Evolutionary conservation across 495 filamentous ascomycete genomes (phyloP), one percentile per base, ranked within the genome.

Genomic region (Xylaria palmicola): DNA sequence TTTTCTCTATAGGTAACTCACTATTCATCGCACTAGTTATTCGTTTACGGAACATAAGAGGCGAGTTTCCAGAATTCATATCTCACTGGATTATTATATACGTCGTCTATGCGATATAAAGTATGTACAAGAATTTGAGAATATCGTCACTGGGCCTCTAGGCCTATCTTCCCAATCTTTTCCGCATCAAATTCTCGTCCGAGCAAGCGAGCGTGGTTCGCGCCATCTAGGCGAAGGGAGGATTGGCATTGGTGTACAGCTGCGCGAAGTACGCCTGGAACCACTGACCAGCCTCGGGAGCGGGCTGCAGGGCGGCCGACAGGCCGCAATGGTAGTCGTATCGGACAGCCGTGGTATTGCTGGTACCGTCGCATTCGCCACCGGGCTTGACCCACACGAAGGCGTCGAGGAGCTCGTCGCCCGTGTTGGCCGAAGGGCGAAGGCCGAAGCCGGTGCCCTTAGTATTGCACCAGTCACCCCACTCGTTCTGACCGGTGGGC

Each of bases 391-490:
- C 74, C 88, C 88, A 91, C 63, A 90, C 87, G 69, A 91, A 86
- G 34, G 87, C 85, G 72, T 91, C 88, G n/a, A 83, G 75, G 26
- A 86, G 76, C 12, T 75, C 65, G 71, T 86, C 79, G 47, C 83
- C 81, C n/a, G 86, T 87, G 51, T 83, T 71, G 29, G 83, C 82
- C 4, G 85, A 85, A 0, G 86, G 85, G 3, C 80, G 80, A 12
- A 79, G 78, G 68, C 89, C 88, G 62, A 91, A 90, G 10, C 88
- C 88, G 10, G 88, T 82, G 32, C 79, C 82, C 29, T 75, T 81
- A 44, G 86, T 82, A 64, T 92, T 92, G 80, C 89, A 92, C 89
- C 89, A 92, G 74, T 92, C 84, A 62, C 88, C 89, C 86, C 88
- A 82, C 57, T 72, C 76, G 62, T 80, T 72, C 64, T 89, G 88